Evolutionary conservation across 192 early-diverging fungal genomes (phyloP), one percentile per base, ranked within the genome.

Genomic region (Oehlia diaphana): DNA sequence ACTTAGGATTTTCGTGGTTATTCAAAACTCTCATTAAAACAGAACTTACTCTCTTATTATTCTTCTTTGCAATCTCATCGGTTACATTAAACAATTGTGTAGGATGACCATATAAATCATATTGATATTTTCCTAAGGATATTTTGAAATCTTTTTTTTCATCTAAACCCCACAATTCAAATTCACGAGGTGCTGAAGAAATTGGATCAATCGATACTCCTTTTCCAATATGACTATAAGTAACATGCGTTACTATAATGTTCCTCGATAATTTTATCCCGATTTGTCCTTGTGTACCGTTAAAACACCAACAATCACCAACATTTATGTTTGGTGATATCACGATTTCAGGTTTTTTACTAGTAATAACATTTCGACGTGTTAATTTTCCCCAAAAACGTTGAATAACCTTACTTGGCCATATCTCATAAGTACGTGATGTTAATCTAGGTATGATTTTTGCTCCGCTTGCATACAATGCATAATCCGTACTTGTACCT

Each of bases 261-360:
- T 21, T 26, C 9, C 63, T 19, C 6, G 74, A 76, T 42, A 76
- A 63, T 63, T 31, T 37, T 63, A 76, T 76, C 1, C 35, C 74
- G 12, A 76, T 44, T 64, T 76, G 74, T 21, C 74, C 74, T 63
- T 28, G 9, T 23, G 58, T 62, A n/a, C 61, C 74, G 62, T 62
- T 63, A 49, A 76, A 76, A 64, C 61, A 64, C 74, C 74, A 76
- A 63, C 74, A 76, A 44, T 76, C 61, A 28, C 74, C 74, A 7
- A 76, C 74, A 26, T 76, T 62, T 7, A 64, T 21, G 19, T 19
- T 64, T 23, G 74, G 74, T 44, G 37, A 37, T 64, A 76, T 42
- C 2, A 64, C 74, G 12, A 47, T 23, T 44, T 37, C 58, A 19
- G 63, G 31, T 6, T 47, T 39, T 26, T 39, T 39, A 42, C 33